Percentiles rank a stretch among this genome's conserved stretches.
Conservation (phyloP, 1,284 basidiomycete genomes). For the Hortiboletus rubellus region DNA sequence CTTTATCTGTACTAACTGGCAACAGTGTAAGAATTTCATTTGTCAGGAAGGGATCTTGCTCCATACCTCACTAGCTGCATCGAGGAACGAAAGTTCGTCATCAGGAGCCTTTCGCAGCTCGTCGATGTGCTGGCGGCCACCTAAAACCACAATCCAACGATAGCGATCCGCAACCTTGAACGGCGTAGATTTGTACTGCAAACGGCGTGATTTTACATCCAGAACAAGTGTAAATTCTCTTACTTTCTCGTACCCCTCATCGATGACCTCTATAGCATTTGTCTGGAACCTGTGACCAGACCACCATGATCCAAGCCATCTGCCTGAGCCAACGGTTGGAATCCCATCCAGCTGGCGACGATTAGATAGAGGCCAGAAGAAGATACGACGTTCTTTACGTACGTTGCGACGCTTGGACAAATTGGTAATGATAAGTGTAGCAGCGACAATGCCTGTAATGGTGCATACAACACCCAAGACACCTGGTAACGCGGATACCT, state of each 20-base stretch:
- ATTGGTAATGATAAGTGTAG: background rate
- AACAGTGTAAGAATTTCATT: background rate
- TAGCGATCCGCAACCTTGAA: too few relatives aligned
- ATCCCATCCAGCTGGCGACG: constrained; percentile 9
- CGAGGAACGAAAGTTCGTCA: constrained; percentile 39
- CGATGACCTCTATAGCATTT: constrained; percentile 8
- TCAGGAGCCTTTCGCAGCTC: constrained; percentile 43
- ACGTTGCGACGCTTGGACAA: background rate
- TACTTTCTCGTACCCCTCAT: constrained; percentile 22
- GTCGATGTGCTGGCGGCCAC: too few relatives aligned
- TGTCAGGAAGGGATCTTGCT: background rate
- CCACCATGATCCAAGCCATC: constrained; percentile 15
- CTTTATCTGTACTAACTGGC: constrained; percentile 19
- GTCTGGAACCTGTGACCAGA: constrained; percentile 4
- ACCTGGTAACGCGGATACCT: background rate
- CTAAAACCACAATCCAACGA: too few relatives aligned
- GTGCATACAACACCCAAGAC: background rate
- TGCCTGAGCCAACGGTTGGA: constrained; percentile 21
- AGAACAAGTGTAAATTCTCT: constrained; percentile 6
- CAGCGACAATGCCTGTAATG: background rate
- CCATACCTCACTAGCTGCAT: constrained; percentile 37
- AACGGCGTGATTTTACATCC: background rate
- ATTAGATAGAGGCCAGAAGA: background rate
- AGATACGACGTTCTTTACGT: background rate
- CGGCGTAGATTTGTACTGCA: constrained; percentile 15